Percentiles rank a stretch among this genome's conserved stretches.
phyloP scores from a whole-genome alignment of 2,329 filamentous ascomycete genomes.

The Aspergillus sp. region DNA sequence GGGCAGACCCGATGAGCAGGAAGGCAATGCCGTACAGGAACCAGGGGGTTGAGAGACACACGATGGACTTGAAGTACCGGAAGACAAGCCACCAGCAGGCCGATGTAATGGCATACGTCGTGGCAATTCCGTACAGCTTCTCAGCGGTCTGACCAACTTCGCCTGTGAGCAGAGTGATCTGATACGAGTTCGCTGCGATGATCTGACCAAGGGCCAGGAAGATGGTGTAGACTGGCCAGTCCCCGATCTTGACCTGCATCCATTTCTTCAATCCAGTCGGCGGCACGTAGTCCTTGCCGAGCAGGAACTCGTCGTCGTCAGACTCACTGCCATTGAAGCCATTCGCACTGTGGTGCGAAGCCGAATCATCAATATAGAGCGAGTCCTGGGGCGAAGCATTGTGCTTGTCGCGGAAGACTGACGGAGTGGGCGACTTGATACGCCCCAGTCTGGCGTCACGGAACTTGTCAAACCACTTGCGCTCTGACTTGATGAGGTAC shows the following conservation, averaged over 20 bases:
- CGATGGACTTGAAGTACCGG: constrained; percentile 57
- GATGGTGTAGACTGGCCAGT: constrained; percentile 65
- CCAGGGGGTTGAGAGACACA: constrained; percentile 60
- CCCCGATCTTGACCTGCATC: constrained; percentile 58
- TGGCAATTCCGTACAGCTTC: constrained; percentile 61
- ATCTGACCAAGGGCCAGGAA: constrained; percentile 64
- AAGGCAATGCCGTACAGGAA: constrained; percentile 55
- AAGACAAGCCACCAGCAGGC: constrained; percentile 64
- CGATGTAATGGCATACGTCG: constrained; percentile 59
- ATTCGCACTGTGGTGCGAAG: not conserved
- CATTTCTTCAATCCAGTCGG: constrained; percentile 57
- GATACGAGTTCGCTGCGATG: constrained; percentile 66
- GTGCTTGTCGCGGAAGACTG: constrained; percentile 33
- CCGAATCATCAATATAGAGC: constrained; percentile 51
- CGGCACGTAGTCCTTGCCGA: constrained; percentile 56
- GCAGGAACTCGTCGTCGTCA: constrained; percentile 58
- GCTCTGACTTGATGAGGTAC: constrained; percentile 64
- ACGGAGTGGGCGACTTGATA: constrained; percentile 42
- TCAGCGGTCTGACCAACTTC: constrained; percentile 59
- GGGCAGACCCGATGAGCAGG: constrained; percentile 57
- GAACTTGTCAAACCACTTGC: constrained; percentile 64
- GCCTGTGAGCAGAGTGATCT: constrained; percentile 67
- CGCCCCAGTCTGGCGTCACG: constrained; percentile 59
- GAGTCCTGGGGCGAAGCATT: constrained; percentile 37
- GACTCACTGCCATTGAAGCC: constrained; percentile 33